Evolutionary conservation across 805 yeast genomes (phyloP), one percentile per base, ranked within the genome.

Genomic region (Danielozyma ontarioensis): DNA sequence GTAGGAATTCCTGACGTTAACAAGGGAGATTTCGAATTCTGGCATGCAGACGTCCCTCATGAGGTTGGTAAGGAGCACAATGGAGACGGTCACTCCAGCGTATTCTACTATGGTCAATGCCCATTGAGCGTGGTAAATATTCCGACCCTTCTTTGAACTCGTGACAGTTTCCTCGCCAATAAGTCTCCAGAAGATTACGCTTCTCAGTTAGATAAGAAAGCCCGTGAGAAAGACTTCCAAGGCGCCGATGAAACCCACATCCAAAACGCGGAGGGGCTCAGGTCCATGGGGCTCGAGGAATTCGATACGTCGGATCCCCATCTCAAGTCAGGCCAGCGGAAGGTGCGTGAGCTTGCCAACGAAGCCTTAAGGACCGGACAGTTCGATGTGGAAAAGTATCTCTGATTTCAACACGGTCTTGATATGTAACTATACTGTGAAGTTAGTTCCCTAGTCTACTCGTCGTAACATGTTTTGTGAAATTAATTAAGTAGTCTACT

Each of bases 31-130:
- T 53, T 49, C 36, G 68, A 68, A 1, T 57, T 59, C 33, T 68
- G 72, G 72, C 74, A 68, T 35, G 53, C 62, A 33, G 73, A 67
- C 39, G 32, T 55, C 17, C 53, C 59, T 12, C 74, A 68, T 40
- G 60, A 61, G 10, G 70, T 68, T 17, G 72, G 68, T 33, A 38
- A 48, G 13, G 53, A 42, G 4, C 69, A 62, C 37, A 35, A 34
- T 5, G 70, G 71, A 5, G 23, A 24, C 3, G 22, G 32, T 6
- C 64, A 62, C 37, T 62, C 74, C 3, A 49, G 62, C 6, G 73
- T 67, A 4, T 39, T 65, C 37, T 68, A 56, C 40, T 51, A 55
- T 33, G 64, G 68, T 2, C 51, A 57, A 2, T 48, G 52, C 12
- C 72, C 73, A 1, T 42, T 64, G 34, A 40, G 50, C 29, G 44